These are phyloP conservation scores for Lipomyces orientalis DNA, from an alignment of 805 yeast genomes.

Conservation along the genomic window DNA sequence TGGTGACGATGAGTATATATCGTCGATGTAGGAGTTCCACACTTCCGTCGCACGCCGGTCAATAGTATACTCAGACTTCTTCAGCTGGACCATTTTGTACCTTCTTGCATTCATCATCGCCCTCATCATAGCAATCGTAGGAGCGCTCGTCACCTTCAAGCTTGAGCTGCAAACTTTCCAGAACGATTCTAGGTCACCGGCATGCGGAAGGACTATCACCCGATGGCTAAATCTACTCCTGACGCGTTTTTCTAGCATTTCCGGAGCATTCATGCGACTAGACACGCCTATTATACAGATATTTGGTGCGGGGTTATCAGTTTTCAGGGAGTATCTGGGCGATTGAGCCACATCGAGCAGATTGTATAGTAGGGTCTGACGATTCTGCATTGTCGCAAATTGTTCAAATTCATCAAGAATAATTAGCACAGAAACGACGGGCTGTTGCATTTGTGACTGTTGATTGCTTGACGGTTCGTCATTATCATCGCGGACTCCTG, in stretches of 20 bases:
- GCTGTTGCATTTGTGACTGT: slow-evolving; percentile 27
- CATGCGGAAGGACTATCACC: slow-evolving; percentile 60
- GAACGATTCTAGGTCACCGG: slow-evolving; percentile 56
- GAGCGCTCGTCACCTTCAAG: neutral
- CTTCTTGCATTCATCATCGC: neutral
- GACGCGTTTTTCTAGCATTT: slow-evolving; percentile 87
- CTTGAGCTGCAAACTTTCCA: slow-evolving; percentile 53
- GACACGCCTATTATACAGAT: slow-evolving; percentile 83
- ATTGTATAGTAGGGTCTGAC: slow-evolving; percentile 86
- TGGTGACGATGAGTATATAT: neutral
- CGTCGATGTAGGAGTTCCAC: slow-evolving; percentile 16
- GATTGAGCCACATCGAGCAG: slow-evolving; percentile 84
- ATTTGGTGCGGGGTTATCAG: slow-evolving; percentile 55
- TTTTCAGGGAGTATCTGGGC: slow-evolving; percentile 40
- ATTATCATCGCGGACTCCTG: slow-evolving; percentile 27
- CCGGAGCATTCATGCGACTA: slow-evolving; percentile 74
- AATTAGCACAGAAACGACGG: slow-evolving; percentile 66
- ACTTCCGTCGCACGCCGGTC: neutral
- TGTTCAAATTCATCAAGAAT: slow-evolving; percentile 84
- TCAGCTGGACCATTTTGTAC: neutral
- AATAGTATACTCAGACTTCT: neutral
- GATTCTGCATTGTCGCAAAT: slow-evolving; percentile 65
- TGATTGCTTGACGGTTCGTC: slow-evolving; percentile 22
- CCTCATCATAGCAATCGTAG: neutral
- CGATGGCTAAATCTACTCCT: slow-evolving; percentile 87